phyloP scores from a whole-genome alignment of 768 basidiomycete species.

The Cystobasidium ongulense region DNA sequence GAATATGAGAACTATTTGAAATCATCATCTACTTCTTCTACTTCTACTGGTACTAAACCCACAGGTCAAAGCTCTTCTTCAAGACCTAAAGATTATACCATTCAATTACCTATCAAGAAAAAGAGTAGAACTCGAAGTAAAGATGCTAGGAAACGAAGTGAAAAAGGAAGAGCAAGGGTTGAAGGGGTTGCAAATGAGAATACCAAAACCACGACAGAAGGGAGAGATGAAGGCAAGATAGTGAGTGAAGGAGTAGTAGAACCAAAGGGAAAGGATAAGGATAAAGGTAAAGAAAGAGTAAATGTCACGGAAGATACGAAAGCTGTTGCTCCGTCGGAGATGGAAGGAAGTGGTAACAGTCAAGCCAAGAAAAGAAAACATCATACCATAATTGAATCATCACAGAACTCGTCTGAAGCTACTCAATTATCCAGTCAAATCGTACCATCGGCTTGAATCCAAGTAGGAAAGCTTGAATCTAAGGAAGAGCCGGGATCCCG shows the following conservation, averaged over 20 bases:
- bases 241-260: background rate
- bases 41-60: too few relatives aligned
- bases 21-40: background rate
- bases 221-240: background rate
- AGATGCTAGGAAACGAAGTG: background rate
- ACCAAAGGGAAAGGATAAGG: too few relatives aligned
- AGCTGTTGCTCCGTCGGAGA: background rate
- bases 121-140: background rate
- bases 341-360: background rate
- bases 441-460: background rate
- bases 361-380: background rate
- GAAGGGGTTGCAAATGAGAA: background rate
- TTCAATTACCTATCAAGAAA: constrained; percentile 1
- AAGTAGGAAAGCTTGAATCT: background rate
- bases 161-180: background rate
- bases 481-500: background rate
- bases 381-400: background rate
- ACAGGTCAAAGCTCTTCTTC: background rate
- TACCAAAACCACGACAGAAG: too few relatives aligned
- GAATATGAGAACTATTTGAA: constrained; percentile 1
- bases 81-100: constrained; percentile 5
- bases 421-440: background rate
- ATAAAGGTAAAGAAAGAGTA: too few relatives aligned
- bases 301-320: too few relatives aligned
- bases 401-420: background rate